Evolutionary conservation across 306 rosid species (phyloP).

Genomic region (Vachellia pachyceras): DNA sequence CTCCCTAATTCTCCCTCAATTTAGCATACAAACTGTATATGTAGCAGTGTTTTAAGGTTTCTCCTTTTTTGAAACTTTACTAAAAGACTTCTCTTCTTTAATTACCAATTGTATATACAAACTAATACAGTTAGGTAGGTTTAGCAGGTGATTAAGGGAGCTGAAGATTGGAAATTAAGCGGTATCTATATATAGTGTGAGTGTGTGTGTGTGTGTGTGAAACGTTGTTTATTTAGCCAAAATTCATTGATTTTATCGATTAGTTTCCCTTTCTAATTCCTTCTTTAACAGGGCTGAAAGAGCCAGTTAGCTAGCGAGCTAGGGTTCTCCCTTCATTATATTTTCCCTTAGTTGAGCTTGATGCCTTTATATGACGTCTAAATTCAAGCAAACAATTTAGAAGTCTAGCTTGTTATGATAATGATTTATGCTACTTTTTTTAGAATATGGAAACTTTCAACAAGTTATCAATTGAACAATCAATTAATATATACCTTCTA

Average conservation of each 20-base stretch:
- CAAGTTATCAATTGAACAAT: neutral
- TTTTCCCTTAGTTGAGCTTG: neutral
- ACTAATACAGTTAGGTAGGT: neutral
- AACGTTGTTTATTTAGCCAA: neutral
- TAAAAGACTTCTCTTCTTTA: neutral
- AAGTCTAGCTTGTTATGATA: too few relatives aligned
- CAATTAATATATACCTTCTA: neutral
- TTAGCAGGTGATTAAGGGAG: neutral
- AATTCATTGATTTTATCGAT: neutral
- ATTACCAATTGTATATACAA: neutral
- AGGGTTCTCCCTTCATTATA: neutral
- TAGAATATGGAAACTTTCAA: neutral
- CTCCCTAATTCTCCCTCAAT: neutral
- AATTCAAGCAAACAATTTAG: too few relatives aligned
- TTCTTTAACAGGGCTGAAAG: neutral
- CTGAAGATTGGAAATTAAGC: neutral
- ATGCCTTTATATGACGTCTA: too few relatives aligned
- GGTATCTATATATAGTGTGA: neutral
- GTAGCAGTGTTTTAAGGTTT: conserved; percentile 1
- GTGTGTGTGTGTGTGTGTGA: neutral
- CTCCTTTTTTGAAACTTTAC: neutral
- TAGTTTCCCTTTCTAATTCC: neutral
- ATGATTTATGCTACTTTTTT: too few relatives aligned
- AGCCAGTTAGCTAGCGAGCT: neutral
- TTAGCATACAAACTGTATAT: neutral